A percentile compares a stretch with the other conserved stretches of the same genome.
Evolutionary conservation across 768 basidiomycete genomes (phyloP).

Genomic region (Pluteus cervinus): DNA sequence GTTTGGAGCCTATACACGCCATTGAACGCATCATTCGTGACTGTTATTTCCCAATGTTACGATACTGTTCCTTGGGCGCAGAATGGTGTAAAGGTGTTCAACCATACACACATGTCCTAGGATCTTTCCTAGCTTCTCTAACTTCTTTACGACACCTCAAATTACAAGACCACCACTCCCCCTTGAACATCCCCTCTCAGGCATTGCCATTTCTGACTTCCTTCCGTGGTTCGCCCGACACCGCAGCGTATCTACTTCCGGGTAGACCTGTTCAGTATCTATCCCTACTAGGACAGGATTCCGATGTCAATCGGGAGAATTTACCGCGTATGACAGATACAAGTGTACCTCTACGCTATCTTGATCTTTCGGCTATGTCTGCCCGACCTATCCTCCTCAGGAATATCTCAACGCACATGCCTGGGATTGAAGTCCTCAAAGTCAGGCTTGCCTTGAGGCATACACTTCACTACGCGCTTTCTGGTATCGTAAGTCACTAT

Average conservation of each 20-base stretch:
- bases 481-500: constrained; percentile 52
- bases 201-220: constrained; percentile 43
- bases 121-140: constrained; percentile 35
- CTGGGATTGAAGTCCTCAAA: constrained; percentile 43
- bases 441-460: constrained; percentile 58
- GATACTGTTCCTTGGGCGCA: constrained; percentile 36
- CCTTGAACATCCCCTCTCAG: constrained; percentile 32
- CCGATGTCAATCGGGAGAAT: constrained; percentile 46
- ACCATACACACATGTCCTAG: constrained; percentile 33
- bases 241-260: constrained; percentile 55
- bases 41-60: constrained; percentile 34
- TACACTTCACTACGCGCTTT: constrained; percentile 57
- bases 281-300: constrained; percentile 50
- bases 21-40: constrained; percentile 38
- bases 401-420: constrained; percentile 46
- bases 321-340: constrained; percentile 44
- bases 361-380: constrained; percentile 57
- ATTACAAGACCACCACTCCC: constrained; percentile 37
- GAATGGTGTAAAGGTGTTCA: constrained; percentile 37
- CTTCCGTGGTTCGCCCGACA: constrained; percentile 55
- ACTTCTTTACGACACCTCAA: constrained; percentile 39
- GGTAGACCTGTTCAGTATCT: constrained; percentile 54
- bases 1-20: constrained; percentile 30
- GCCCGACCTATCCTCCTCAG: constrained; percentile 52
- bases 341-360: constrained; percentile 39